Base-by-base conservation (phyloP, 345 rosid species). In the Pseudoturritis turrita region DNA sequence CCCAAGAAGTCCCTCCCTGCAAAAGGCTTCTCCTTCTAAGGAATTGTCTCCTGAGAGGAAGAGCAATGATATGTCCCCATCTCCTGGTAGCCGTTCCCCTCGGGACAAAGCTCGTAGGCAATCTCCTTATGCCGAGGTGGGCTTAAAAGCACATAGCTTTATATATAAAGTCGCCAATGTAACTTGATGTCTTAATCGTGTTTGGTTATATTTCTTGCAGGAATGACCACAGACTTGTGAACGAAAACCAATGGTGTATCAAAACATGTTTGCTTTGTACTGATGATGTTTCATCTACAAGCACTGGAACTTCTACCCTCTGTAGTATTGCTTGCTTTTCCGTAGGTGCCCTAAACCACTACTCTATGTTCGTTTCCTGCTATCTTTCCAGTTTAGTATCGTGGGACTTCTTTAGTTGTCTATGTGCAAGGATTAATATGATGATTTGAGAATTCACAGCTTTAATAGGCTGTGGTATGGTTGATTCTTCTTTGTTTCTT, bases 71-170 rank as follows among this genome's bases (percentile, higher is more conserved):
- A 59, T 72, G 53, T 81, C 91, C 73, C 85, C 78, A 31, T 77
- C 86, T 79, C 82, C 82, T 57, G 81, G 66, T 17, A 81, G 77
- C 75, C 62, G 22, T 35, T 84, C 90, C n/a, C 84, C 86, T 0
- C 77, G 43, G 52, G 81, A 70, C 15, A 79, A 29, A 61, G 79
- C 79, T 64, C 84, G 82, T 37, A 86, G 87, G 33, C 85, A 74
- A 59, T 81, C 83, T 51, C 81, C 80, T 21, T 79, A 78, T 73
- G 72, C 71, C 58, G 84, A 80, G 73, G 88, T 81, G 58, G 74
- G 84, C 72, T 44, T 19, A 50, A 12, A 58, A 11, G 9, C 59
- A 3, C 39, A 46, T 39, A n/a, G 39, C 44, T 57, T 61, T 56
- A 21, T 19, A 26, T 9, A 3, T 54, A 26, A 26, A n/a, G 41